phyloP scores from a whole-genome alignment of 164 flowering plant species.

The Euptelea pleiosperma region DNA sequence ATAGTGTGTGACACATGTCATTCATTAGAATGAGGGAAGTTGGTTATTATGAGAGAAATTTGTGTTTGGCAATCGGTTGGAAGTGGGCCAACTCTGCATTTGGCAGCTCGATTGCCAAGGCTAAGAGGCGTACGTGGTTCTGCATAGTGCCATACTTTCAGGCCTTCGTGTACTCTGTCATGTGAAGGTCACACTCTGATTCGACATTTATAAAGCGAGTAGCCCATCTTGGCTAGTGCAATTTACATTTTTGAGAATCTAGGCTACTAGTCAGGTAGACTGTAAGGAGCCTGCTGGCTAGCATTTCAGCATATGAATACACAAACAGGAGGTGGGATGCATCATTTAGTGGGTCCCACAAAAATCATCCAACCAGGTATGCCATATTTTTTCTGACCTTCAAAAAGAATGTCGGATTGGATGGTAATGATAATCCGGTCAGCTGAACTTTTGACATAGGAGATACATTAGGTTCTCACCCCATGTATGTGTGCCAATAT shows the following conservation, averaged over 20 bases:
- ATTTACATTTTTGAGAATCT: not conserved
- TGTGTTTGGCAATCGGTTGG: slow-evolving; percentile 99
- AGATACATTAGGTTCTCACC: no score
- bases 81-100: slow-evolving; percentile 95
- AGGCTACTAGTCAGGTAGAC: not conserved
- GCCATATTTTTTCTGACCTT: not conserved
- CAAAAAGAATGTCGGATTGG: not conserved
- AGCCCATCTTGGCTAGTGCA: not conserved
- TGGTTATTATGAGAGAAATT: no score
- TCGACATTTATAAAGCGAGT: slow-evolving; percentile 81
- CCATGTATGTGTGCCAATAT: not conserved
- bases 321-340: not conserved
- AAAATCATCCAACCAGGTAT: not conserved
- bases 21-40: no score
- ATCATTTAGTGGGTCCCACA: not conserved
- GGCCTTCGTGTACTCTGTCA: slow-evolving; percentile 97
- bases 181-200: slow-evolving; percentile 62
- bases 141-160: slow-evolving; percentile 95
- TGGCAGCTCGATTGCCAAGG: slow-evolving; percentile 92
- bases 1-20: no score
- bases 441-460: no score
- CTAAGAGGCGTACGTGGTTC: slow-evolving; percentile 89
- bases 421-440: not conserved
- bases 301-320: not conserved
- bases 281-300: not conserved